Conservation (phyloP, 768 basidiomycete genomes). For the Saitozyma sp. region DNA sequence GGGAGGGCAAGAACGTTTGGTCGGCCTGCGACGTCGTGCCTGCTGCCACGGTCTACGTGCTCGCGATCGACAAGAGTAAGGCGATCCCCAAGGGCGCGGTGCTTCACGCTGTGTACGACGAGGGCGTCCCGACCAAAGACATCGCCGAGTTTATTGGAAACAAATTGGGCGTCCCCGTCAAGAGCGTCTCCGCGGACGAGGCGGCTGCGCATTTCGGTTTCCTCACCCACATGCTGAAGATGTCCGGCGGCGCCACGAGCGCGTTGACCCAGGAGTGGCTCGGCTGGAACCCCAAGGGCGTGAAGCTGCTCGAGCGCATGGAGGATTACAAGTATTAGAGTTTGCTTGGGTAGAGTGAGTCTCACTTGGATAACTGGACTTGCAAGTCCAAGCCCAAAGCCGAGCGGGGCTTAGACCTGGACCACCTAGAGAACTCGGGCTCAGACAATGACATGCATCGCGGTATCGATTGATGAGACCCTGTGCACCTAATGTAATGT, state of each 20-base stretch:
- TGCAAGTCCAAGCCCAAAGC: too few species aligned
- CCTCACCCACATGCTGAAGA: conserved; percentile 7
- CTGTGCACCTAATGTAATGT: too few species aligned
- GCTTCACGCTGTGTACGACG: conserved; percentile 28
- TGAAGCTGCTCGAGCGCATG: conserved; percentile 24
- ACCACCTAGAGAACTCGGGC: too few species aligned
- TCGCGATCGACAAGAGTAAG: conserved; percentile 21
- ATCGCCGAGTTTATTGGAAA: conserved; percentile 23
- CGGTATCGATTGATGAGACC: too few species aligned
- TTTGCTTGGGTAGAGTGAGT: not conserved
- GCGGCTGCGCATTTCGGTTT: conserved; percentile 15
- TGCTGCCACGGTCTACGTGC: conserved; percentile 19
- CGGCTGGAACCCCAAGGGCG: conserved; percentile 30
- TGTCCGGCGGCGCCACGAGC: conserved; percentile 1
- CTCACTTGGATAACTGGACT: too few species aligned
- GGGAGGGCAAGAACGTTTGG: conserved; percentile 26
- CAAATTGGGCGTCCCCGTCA: conserved; percentile 12
- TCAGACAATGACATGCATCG: too few species aligned
- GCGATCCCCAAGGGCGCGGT: not conserved
- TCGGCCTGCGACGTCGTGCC: conserved; percentile 19
- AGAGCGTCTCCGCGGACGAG: conserved; percentile 15
- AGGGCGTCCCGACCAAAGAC: conserved; percentile 10
- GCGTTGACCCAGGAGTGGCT: conserved; percentile 22
- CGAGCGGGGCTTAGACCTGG: too few species aligned
- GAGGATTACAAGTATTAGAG: conserved; percentile 12